phyloP scores from a whole-genome alignment of 139 green algal species.

The Pedinophyceae sp. region DNA sequence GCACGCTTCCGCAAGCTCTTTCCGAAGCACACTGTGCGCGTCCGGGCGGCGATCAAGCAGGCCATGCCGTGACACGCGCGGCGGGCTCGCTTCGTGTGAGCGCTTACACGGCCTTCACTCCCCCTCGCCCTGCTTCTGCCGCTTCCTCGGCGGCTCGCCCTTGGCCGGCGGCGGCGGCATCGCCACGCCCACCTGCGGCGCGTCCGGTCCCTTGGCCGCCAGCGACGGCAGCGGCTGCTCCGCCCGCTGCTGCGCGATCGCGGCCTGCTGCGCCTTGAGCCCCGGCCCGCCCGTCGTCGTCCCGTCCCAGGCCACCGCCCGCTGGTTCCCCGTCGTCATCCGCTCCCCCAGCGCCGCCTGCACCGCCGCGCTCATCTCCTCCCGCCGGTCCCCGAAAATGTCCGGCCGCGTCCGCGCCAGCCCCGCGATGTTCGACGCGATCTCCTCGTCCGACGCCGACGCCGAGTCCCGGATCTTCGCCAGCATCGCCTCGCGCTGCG shows the following conservation, averaged over 20 bases:
- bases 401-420: conserved; percentile 77
- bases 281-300: conserved; percentile 17
- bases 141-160: background rate
- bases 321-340: conserved; percentile 37
- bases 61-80: too few species aligned
- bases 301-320: conserved; percentile 42
- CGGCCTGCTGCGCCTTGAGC: conserved; percentile 10
- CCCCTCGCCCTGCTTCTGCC: too few species aligned
- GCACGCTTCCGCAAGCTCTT: too few species aligned
- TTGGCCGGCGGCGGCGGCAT: background rate
- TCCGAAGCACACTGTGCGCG: too few species aligned
- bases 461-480: conserved; percentile 54
- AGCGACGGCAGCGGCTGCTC: background rate
- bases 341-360: conserved; percentile 55
- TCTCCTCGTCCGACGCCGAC: conserved; percentile 79
- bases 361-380: conserved; percentile 62
- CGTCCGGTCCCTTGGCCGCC: background rate
- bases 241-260: conserved; percentile 1
- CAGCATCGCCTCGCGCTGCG: conserved; percentile 89
- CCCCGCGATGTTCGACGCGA: conserved; percentile 69
- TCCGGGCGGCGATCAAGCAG: too few species aligned
- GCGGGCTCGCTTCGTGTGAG: too few species aligned
- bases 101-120: too few species aligned
- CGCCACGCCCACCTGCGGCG: background rate
- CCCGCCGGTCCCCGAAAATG: conserved; percentile 80